A percentile compares a stretch with the other conserved stretches of the same genome.
Evolutionary conservation across 176 grass and related monocot genomes (phyloP).

Genomic region (Guadua angustifolia): DNA sequence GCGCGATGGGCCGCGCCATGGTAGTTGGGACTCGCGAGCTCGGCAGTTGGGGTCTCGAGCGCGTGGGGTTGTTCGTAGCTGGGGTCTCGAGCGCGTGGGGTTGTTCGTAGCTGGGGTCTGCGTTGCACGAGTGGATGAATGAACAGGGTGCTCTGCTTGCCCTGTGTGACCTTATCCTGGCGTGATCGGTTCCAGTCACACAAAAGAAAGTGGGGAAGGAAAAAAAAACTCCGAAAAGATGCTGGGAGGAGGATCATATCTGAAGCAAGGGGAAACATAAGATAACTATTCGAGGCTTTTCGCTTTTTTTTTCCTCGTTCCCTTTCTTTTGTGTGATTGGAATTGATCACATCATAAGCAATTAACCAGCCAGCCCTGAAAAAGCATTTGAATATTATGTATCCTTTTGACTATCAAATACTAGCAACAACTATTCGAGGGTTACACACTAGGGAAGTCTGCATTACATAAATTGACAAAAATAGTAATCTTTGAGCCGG

Average conservation of each 20-base stretch:
- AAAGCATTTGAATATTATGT: neutral
- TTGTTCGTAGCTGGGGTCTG: constrained; percentile 10
- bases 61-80: neutral
- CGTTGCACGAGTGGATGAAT: constrained; percentile 17
- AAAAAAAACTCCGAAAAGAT: neutral
- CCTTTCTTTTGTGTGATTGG: too few species aligned
- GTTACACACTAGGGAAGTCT: neutral
- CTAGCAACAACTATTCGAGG: neutral
- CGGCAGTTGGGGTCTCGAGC: neutral
- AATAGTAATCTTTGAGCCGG: too few species aligned
- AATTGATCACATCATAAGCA: neutral
- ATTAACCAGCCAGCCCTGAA: too few species aligned
- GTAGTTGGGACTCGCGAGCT: constrained; percentile 8
- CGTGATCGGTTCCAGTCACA: constrained; percentile 28
- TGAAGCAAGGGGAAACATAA: neutral
- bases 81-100: too few species aligned
- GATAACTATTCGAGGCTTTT: neutral
- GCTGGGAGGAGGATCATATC: neutral
- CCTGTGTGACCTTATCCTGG: constrained; percentile 28
- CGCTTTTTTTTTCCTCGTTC: too few species aligned
- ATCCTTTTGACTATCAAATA: neutral
- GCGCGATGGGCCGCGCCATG: constrained; percentile 72
- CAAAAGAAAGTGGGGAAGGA: neutral
- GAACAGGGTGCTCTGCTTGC: constrained; percentile 1
- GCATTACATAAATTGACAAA: neutral